Conservation (phyloP, 768 basidiomycete genomes). For the Amanita thiersii region DNA sequence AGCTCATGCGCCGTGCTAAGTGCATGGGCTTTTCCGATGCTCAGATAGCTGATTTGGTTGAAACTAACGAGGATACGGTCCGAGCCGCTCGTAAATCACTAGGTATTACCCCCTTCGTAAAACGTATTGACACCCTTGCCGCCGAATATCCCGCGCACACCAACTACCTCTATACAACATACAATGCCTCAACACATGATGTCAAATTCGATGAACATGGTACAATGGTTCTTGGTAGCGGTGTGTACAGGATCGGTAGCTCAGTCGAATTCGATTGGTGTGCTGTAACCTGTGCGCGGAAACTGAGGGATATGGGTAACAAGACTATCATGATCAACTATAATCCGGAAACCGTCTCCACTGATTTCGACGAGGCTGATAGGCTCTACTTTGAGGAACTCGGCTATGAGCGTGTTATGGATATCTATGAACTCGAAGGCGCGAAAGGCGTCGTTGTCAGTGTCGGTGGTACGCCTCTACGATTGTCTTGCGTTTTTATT, state of each 20-base stretch:
- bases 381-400: conserved; percentile 98
- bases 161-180: conserved; percentile 99
- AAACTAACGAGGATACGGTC: conserved; percentile 65
- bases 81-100: conserved; percentile 82
- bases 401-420: conserved; percentile 97
- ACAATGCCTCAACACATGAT: conserved; percentile 94
- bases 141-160: conserved; percentile 98
- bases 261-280: conserved; percentile 99
- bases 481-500: neutral
- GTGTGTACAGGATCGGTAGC: conserved; percentile 97
- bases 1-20: conserved; percentile 84
- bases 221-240: conserved; percentile 98
- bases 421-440: conserved; percentile 94
- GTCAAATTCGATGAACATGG: conserved; percentile 94
- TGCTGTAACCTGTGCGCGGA: conserved; percentile 96
- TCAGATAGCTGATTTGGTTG: conserved; percentile 82
- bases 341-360: conserved; percentile 98
- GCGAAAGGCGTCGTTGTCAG: conserved; percentile 93
- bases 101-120: conserved; percentile 93
- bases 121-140: conserved; percentile 97
- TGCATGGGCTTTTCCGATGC: conserved; percentile 91
- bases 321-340: conserved; percentile 99
- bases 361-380: conserved; percentile 99
- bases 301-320: conserved; percentile 86
- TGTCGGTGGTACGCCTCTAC: conserved; percentile 69